A percentile compares a stretch with the other conserved stretches of the same genome.
phyloP scores from a whole-genome alignment of 306 rosid genomes.

The Quercus variabilis region DNA sequence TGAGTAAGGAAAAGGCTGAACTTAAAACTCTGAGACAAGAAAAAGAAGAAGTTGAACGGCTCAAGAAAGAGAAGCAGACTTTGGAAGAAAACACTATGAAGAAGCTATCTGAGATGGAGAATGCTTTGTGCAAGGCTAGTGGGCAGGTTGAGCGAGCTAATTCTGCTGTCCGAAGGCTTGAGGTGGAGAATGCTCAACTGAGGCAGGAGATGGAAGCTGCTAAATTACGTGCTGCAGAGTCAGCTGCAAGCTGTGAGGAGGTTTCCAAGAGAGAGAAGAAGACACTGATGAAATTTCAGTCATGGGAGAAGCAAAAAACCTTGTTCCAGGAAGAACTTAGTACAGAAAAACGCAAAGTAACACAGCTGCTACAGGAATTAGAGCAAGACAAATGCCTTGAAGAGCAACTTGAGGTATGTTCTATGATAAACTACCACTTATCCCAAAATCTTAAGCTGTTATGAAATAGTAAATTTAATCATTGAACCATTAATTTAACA shows the following conservation, averaged over 20 bases:
- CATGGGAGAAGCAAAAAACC: conserved; percentile 80
- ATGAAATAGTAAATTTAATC: too few species aligned
- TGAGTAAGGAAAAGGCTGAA: conserved; percentile 83
- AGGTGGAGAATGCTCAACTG: conserved; percentile 64
- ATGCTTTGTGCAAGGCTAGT: conserved; percentile 75
- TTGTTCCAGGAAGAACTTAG: conserved; percentile 62
- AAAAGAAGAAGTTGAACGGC: conserved; percentile 84
- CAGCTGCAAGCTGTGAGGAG: conserved; percentile 80
- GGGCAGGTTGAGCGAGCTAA: conserved; percentile 86
- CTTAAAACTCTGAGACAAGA: conserved; percentile 77
- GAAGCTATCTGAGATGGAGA: conserved; percentile 88
- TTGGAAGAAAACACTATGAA: conserved; percentile 82
- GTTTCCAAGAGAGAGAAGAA: conserved; percentile 76
- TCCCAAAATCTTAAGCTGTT: too few species aligned
- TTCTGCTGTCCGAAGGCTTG: conserved; percentile 70
- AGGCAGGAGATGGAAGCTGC: conserved; percentile 90
- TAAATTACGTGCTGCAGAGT: conserved; percentile 59
- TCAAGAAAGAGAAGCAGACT: conserved; percentile 73
- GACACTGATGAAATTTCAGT: conserved; percentile 55
- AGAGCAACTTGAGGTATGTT: conserved; percentile 72
- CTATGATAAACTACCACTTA: background rate
- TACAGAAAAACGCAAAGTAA: conserved; percentile 53
- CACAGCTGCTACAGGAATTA: conserved; percentile 49
- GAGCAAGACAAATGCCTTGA: conserved; percentile 60
- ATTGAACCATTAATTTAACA: too few species aligned